Base-by-base conservation (phyloP, 2,329 filamentous ascomycete species). In the Penicillium capsulatum region DNA sequence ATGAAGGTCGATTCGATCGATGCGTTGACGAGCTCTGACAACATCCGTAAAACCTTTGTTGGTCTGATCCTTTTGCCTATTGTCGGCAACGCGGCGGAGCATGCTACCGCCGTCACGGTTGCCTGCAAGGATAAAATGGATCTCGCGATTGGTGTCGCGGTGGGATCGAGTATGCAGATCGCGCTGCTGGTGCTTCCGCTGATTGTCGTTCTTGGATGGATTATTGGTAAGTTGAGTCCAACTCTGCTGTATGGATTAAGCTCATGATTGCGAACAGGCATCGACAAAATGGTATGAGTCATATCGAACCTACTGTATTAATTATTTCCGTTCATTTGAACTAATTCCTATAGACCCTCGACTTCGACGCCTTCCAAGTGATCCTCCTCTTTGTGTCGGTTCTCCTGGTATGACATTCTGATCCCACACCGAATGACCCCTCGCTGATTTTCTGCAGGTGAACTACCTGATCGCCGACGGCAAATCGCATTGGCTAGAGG, bases 351-450 rank as follows among this genome's bases (percentile, higher is more conserved):
- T 35, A 66, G 64, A 86, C 81, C 14, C 75, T 94, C 4, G 83
- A 83, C 61, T 92, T 95, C 60, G 87, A 94, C 58, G 81, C 81
- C 1, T 96, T 96, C 71, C 87, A 95, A 67, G 82, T 95, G 10
- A 84, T 74, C 2, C 66, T 77, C 1, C 62, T 82, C 2, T 82
- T 83, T 44, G 73, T 81, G 16, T 64, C 69, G n/a, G 66, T 73
- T 14, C 54, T 73, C 17, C 50, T 73, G 44, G 70, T 65, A 55
- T 35, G 60, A 48, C 11, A 11, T 7, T 6, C 26, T n/a, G 26
- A 6, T 28, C 26, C 4, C 5, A 28, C 4, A 11, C 26, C 6
- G 6, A 7, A 11, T 24, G 22, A 17, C 7, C 11, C 28, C 13
- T 30, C 3, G n/a, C 3, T 10, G 5, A 28, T 5, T 17, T 38